Evolutionary conservation across 1,139 yeast genomes (phyloP).

Genomic region (Kodamaea ohmeri): DNA sequence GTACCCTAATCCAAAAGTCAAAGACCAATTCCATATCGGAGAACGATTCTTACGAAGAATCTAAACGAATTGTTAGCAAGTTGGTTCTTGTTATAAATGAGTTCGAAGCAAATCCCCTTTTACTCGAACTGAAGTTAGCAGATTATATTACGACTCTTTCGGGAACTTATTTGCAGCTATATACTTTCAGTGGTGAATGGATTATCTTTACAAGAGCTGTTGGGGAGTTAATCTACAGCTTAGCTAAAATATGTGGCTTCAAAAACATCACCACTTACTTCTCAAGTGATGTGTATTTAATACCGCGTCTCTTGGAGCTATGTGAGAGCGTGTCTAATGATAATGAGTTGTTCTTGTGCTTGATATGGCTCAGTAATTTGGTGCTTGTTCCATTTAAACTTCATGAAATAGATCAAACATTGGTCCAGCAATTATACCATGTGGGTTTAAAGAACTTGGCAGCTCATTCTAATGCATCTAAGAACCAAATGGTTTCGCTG

Average conservation of each 20-base stretch:
- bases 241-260: slow-evolving; percentile 65
- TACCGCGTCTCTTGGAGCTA: slow-evolving; percentile 35
- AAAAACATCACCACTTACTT: slow-evolving; percentile 59
- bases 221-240: slow-evolving; percentile 47
- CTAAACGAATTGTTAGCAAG: slow-evolving; percentile 11
- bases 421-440: slow-evolving; percentile 34
- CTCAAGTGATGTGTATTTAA: slow-evolving; percentile 54
- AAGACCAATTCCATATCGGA: slow-evolving; percentile 6
- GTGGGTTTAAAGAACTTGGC: slow-evolving; percentile 32
- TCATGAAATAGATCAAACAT: slow-evolving; percentile 31
- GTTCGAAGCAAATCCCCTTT: slow-evolving; percentile 56
- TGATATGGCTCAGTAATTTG: slow-evolving; percentile 75
- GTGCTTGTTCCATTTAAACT: slow-evolving; percentile 71
- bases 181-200: background rate
- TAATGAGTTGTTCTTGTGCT: slow-evolving; percentile 50
- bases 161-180: slow-evolving; percentile 23
- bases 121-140: slow-evolving; percentile 44
- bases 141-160: slow-evolving; percentile 31
- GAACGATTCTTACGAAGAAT: slow-evolving; percentile 12
- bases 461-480: slow-evolving; percentile 21
- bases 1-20: slow-evolving; percentile 2
- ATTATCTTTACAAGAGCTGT: slow-evolving; percentile 10
- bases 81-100: slow-evolving; percentile 27
- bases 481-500: slow-evolving; percentile 35
- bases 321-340: slow-evolving; percentile 35